A percentile compares a stretch with the other conserved stretches of the same genome.
Conservation (phyloP, 257 asterid genomes). For the Solanum bukasovii region DNA sequence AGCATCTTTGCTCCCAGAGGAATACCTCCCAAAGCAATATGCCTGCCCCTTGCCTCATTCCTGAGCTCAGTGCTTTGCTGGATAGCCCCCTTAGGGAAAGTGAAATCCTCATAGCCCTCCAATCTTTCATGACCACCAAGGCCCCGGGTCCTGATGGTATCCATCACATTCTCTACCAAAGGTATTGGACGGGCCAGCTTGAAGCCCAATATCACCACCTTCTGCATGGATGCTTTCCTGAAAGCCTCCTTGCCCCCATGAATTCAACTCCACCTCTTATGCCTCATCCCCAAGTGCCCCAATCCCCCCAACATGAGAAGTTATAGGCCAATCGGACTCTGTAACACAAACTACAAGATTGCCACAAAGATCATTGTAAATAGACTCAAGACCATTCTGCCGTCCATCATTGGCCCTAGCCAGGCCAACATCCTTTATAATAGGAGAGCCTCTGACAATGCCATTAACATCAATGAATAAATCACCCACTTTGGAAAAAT, state of each 20-base stretch:
- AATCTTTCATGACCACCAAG: neutral
- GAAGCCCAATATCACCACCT: fast-evolving
- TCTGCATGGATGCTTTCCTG: too few relatives aligned
- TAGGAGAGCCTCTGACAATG: neutral
- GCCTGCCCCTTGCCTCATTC: too few relatives aligned
- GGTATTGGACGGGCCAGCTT: neutral
- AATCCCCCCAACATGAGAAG: neutral
- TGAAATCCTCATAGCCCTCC: fast-evolving
- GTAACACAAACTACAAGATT: neutral
- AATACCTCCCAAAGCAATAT: fast-evolving
- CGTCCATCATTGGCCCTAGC: neutral
- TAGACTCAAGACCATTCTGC: neutral
- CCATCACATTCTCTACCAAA: neutral
- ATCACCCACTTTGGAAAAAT: too few relatives aligned
- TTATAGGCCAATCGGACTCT: neutral
- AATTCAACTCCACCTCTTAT: neutral
- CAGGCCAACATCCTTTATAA: fast-evolving
- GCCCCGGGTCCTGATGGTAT: fast-evolving
- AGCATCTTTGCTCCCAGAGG: too few relatives aligned
- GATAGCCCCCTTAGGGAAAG: fast-evolving
- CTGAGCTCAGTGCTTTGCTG: fast-evolving
- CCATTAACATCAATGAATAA: neutral
- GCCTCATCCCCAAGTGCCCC: too few relatives aligned
- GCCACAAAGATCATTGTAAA: too few relatives aligned
- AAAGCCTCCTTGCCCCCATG: neutral